phyloP scores from a whole-genome alignment of 495 filamentous ascomycete genomes.

The Neurospora tetraspora region DNA sequence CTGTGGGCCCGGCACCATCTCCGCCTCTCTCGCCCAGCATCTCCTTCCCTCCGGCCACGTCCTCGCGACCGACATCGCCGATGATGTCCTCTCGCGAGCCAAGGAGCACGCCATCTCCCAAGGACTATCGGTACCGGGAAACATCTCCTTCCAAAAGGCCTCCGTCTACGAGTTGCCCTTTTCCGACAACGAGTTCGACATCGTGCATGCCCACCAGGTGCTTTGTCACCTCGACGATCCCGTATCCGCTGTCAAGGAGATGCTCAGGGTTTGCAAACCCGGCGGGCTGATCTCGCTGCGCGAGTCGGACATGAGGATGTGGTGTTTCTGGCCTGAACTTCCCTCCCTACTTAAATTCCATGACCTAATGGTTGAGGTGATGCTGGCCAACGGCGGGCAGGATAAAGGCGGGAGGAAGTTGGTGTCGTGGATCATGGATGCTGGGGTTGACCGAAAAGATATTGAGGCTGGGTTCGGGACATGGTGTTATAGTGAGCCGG shows the following conservation, averaged over 20 bases:
- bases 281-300: conserved; percentile 34
- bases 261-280: conserved; percentile 32
- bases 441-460: conserved; percentile 25
- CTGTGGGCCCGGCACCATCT: conserved; percentile 30
- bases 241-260: conserved; percentile 29
- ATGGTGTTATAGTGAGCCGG: conserved; percentile 26
- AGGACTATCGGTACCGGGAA: conserved; percentile 16
- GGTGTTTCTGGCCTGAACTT: conserved; percentile 26
- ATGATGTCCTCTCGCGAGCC: conserved; percentile 26
- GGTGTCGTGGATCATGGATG: conserved; percentile 33
- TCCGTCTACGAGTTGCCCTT: conserved; percentile 30
- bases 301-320: conserved; percentile 29
- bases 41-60: conserved; percentile 25
- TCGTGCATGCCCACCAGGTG: conserved; percentile 32
- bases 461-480: conserved; percentile 27
- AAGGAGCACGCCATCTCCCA: conserved; percentile 11
- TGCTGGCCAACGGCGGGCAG: conserved; percentile 23
- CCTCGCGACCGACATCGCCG: conserved; percentile 31
- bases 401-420: conserved; percentile 26
- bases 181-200: conserved; percentile 30
- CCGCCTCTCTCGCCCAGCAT: conserved; percentile 24
- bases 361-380: conserved; percentile 15
- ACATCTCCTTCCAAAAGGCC: conserved; percentile 30
- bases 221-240: conserved; percentile 30
- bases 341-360: conserved; percentile 26